phyloP scores from a whole-genome alignment of 2,329 filamentous ascomycete genomes.

The Neonectria sp. region DNA sequence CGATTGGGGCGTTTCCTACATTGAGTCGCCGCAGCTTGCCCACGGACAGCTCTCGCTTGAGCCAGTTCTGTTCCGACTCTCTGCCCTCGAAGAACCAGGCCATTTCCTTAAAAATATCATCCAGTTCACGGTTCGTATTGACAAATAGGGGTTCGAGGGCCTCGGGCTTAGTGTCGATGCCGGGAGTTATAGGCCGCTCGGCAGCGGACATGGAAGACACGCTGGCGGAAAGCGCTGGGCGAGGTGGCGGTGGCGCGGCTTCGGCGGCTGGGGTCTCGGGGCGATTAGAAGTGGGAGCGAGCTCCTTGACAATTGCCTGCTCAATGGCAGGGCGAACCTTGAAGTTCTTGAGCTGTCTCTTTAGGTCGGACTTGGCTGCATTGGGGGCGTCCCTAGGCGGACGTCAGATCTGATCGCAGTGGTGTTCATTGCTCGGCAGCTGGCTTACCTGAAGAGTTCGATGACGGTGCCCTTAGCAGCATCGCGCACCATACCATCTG shows the following conservation, averaged over 20 bases:
- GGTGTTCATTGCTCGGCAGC: background rate
- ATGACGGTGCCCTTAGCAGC: slow-evolving; percentile 87
- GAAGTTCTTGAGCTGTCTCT: slow-evolving; percentile 86
- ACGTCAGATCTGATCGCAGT: slow-evolving; percentile 23
- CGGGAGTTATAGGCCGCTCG: slow-evolving; percentile 72
- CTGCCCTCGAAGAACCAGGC: slow-evolving; percentile 85
- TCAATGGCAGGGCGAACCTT: slow-evolving; percentile 91
- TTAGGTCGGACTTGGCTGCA: slow-evolving; percentile 88
- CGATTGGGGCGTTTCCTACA: slow-evolving; percentile 85
- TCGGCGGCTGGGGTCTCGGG: slow-evolving; percentile 60
- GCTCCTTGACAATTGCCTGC: slow-evolving; percentile 82
- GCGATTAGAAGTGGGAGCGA: slow-evolving; percentile 68
- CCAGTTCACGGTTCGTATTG: slow-evolving; percentile 88
- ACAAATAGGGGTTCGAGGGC: slow-evolving; percentile 86
- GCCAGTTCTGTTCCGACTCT: slow-evolving; percentile 93
- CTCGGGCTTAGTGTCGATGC: slow-evolving; percentile 76
- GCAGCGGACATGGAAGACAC: slow-evolving; percentile 63
- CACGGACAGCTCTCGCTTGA: slow-evolving; percentile 86
- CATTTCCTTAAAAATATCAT: slow-evolving; percentile 90
- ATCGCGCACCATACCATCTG: slow-evolving; percentile 89
- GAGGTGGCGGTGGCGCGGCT: slow-evolving; percentile 57
- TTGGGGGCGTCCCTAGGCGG: slow-evolving; percentile 78
- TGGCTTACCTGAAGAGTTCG: slow-evolving; percentile 82
- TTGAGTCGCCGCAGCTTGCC: slow-evolving; percentile 83
- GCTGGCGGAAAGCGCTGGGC: slow-evolving; percentile 64